Evolutionary conservation across 495 filamentous ascomycete genomes (phyloP), one percentile per base, ranked within the genome.

Genomic region (Bombardia bombarda): DNA sequence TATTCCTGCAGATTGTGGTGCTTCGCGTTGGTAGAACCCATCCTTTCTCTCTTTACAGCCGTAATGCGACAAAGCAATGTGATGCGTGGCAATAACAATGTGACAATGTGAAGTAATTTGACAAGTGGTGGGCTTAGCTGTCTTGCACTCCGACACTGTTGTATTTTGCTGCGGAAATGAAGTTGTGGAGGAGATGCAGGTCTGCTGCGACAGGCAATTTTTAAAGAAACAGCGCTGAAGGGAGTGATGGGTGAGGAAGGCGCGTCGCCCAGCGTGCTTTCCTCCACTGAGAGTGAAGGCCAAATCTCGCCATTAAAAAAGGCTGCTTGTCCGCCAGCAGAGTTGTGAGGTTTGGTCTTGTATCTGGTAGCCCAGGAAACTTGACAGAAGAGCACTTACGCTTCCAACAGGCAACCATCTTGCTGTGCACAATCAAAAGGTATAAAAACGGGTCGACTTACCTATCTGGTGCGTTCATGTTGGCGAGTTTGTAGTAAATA

Each of bases 381-480:
- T n/a, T n/a, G n/a, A n/a, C n/a, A n/a, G 14, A 33, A n/a, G 1
- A 6, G 32, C 34, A 16, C 1, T 38, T 38, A 12, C 13, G 7
- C 7, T 16, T 2, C 2, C 4, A 22, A 22, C 10, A 5, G 8
- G 20, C 7, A 19, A n/a, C 13, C 17, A 20, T 3, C 12, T 14
- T 8, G 8, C 7, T 8, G 7, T 8, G 13, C 10, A 26, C 17
- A 42, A 32, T 23, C 17, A 33, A 51, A 23, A 32, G 9, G 16
- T 28, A n/a, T 14, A 3, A 14, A 33, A 33, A 16, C n/a, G 17
- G 17, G 2, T 19, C 12, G 12, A 66, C 73, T 50, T 43, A 77
- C 82, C 82, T 70, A 52, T 86, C 82, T 18, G 82, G 82, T 2
- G 82, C 82, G 60, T 86, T 86, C 82, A 86, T 86, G 20, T 17